These are phyloP conservation scores for Parafenestella ontariensis DNA, from an alignment of 2,329 filamentous ascomycete genomes.

Conservation along the genomic window DNA sequence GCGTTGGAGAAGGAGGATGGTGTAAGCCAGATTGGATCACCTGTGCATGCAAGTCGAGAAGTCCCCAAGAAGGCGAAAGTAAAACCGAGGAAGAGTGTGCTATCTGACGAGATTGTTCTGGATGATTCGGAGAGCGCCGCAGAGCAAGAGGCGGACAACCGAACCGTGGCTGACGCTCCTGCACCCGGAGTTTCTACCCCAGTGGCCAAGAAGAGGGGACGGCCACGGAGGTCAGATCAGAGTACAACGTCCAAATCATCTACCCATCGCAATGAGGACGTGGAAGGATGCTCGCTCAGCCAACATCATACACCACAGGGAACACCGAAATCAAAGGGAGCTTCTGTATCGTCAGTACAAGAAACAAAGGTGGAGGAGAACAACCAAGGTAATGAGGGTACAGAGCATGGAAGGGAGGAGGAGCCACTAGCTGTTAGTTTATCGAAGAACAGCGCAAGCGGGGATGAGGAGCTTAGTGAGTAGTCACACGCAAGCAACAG, in stretches of 20 bases:
- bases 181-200: not conserved
- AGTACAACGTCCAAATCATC: conserved; percentile 1
- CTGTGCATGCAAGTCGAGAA: not conserved
- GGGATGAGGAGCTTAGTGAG: not conserved
- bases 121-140: conserved; percentile 24
- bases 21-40: conserved; percentile 4
- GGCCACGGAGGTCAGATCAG: conserved; percentile 17
- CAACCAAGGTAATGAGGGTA: not conserved
- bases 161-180: not conserved
- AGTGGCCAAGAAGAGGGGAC: conserved; percentile 20
- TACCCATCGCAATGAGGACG: not conserved
- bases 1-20: not conserved
- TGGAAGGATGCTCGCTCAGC: not conserved
- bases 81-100: conserved; percentile 23
- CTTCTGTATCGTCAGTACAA: not conserved
- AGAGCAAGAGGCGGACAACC: conserved; percentile 1
- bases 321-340: not conserved
- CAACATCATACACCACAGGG: not conserved
- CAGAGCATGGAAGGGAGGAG: not conserved
- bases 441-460: not conserved
- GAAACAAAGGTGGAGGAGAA: not conserved
- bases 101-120: conserved; percentile 26
- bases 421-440: conserved; percentile 2
- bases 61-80: conserved; percentile 14
- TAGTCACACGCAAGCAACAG: not conserved